These are phyloP conservation scores for Phaffomyces thermotolerans DNA, from an alignment of 805 yeast genomes.

Conservation along the genomic window DNA sequence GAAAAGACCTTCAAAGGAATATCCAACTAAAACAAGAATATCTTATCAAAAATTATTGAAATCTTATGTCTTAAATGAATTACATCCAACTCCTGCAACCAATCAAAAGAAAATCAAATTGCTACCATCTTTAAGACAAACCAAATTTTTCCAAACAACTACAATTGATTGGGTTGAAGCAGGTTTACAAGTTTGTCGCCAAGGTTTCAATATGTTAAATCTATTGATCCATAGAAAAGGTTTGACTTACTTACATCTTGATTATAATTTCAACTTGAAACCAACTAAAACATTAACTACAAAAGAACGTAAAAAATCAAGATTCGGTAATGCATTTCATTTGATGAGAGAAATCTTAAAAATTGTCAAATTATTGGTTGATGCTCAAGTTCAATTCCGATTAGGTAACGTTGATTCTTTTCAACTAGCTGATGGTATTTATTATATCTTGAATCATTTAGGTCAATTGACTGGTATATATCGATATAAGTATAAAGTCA, in stretches of 20 bases:
- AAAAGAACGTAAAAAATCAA: constrained; percentile 88
- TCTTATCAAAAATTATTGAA: constrained; percentile 90
- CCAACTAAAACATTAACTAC: constrained; percentile 96
- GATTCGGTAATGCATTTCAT: constrained; percentile 96
- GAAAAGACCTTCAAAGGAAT: constrained; percentile 51
- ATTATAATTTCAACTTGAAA: constrained; percentile 90
- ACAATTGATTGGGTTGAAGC: constrained; percentile 98
- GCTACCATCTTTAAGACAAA: constrained; percentile 57
- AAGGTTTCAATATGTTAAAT: constrained; percentile 91
- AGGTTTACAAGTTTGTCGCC: constrained; percentile 86
- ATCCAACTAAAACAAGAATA: constrained; percentile 71
- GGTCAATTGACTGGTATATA: constrained; percentile 97
- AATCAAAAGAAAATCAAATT: constrained; percentile 48
- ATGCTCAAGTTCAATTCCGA: constrained; percentile 87
- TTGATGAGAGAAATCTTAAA: constrained; percentile 82
- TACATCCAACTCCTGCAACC: constrained; percentile 42
- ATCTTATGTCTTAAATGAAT: constrained; percentile 59
- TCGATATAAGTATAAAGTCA: constrained; percentile 92
- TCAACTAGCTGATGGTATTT: constrained; percentile 90
- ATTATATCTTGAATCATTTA: constrained; percentile 84
- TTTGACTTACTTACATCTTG: constrained; percentile 84
- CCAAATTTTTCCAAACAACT: constrained; percentile 88
- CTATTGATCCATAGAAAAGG: constrained; percentile 86
- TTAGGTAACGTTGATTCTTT: constrained; percentile 87
- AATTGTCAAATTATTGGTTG: constrained; percentile 80